Evolutionary conservation across 2,329 filamentous ascomycete genomes (phyloP).

Genomic region (Cladosporium halotolerans): DNA sequence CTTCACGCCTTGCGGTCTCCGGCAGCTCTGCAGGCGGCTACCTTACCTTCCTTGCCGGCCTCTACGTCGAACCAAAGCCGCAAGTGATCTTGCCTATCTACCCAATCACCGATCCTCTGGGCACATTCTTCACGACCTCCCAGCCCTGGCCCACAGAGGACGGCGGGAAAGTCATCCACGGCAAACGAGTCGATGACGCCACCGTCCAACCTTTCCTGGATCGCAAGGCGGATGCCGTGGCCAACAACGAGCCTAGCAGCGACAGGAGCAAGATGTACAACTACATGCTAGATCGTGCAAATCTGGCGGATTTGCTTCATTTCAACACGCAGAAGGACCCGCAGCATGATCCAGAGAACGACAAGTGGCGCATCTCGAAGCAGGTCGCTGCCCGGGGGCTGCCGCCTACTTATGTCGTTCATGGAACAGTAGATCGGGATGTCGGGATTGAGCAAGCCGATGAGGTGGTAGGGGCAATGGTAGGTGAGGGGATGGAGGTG

Average conservation of each 20-base stretch:
- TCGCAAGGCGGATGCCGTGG: slow-evolving; percentile 18
- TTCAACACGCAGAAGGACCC: neutral
- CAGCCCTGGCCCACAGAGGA: slow-evolving; percentile 21
- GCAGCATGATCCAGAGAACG: slow-evolving; percentile 15
- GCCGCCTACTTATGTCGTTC: slow-evolving; percentile 25
- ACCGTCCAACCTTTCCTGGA: slow-evolving; percentile 20
- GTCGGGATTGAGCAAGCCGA: slow-evolving; percentile 27
- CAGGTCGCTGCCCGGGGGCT: slow-evolving; percentile 20
- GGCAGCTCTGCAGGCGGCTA: slow-evolving; percentile 28
- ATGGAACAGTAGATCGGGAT: slow-evolving; percentile 24
- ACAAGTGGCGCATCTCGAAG: slow-evolving; percentile 22
- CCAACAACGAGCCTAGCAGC: slow-evolving; percentile 17
- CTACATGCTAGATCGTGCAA: slow-evolving; percentile 25
- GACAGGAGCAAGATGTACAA: slow-evolving; percentile 21
- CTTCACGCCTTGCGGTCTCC: slow-evolving; percentile 22
- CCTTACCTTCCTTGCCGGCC: slow-evolving; percentile 25
- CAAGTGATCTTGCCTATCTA: slow-evolving; percentile 28
- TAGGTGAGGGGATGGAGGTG: slow-evolving; percentile 22
- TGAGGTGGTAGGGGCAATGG: slow-evolving; percentile 26
- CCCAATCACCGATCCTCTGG: slow-evolving; percentile 29
- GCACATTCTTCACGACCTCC: slow-evolving; percentile 25
- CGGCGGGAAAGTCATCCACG: neutral
- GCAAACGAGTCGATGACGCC: slow-evolving; percentile 7
- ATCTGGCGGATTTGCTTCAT: slow-evolving; percentile 20
- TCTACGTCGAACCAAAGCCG: slow-evolving; percentile 28